Evolutionary conservation across 345 rosid species (phyloP).

Genomic region (Diplotaxis tenuifolia): DNA sequence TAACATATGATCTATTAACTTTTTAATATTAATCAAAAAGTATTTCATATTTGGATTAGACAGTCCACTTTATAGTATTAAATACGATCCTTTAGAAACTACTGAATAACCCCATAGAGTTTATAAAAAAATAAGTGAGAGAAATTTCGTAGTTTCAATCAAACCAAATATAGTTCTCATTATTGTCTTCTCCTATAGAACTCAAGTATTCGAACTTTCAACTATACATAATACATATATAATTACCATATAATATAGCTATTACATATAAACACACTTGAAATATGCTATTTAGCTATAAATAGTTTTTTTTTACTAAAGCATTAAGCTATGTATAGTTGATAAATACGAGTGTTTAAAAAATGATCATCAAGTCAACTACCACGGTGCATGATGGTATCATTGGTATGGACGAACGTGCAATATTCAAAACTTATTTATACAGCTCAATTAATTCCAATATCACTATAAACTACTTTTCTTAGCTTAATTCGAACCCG

Average conservation of each 20-base stretch:
- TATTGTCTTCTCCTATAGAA: background rate
- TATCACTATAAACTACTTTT: background rate
- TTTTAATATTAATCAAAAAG: too few relatives aligned
- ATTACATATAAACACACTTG: background rate
- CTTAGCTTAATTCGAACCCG: background rate
- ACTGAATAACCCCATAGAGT: too few relatives aligned
- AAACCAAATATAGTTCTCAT: background rate
- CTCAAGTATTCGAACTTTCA: background rate
- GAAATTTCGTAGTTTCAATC: background rate
- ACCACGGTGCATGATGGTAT: background rate
- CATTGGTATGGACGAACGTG: background rate
- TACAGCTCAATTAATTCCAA: constrained; percentile 6
- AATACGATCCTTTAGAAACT: too few relatives aligned
- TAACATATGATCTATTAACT: too few relatives aligned
- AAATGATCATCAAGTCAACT: background rate
- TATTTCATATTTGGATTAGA: too few relatives aligned
- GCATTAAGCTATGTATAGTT: background rate
- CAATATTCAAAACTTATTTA: constrained; percentile 10
- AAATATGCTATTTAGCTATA: background rate
- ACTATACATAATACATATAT: background rate
- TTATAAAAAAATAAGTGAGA: too few relatives aligned
- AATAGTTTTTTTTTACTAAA: too few relatives aligned
- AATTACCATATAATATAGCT: background rate
- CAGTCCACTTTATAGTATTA: too few relatives aligned
- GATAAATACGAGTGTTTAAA: background rate